These are phyloP conservation scores for Coemansia sp. DNA, from an alignment of 192 early-diverging fungal species.

Conservation along the genomic window DNA sequence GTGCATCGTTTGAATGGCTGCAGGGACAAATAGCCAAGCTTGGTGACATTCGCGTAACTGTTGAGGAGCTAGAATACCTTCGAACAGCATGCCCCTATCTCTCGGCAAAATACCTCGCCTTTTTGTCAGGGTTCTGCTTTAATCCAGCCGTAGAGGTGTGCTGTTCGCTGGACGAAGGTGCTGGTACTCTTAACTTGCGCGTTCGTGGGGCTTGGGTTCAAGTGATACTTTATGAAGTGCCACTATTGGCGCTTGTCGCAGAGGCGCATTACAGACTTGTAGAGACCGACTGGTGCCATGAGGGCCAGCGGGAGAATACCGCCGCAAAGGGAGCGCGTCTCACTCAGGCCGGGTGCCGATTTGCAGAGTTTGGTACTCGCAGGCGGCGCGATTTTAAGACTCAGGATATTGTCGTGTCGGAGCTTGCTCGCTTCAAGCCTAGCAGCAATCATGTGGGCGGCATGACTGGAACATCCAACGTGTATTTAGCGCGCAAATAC, in stretches of 20 bases:
- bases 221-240: constrained; percentile 74
- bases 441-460: constrained; percentile 13
- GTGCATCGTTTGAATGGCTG: constrained; percentile 46
- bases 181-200: constrained; percentile 39
- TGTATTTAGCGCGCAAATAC: constrained; percentile 59
- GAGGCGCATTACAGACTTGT: constrained; percentile 66
- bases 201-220: constrained; percentile 64
- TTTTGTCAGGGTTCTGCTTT: constrained; percentile 58
- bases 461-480: constrained; percentile 65
- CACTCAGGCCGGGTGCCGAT: constrained; percentile 55
- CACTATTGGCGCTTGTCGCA: constrained; percentile 62
- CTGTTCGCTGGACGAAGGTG: constrained; percentile 10
- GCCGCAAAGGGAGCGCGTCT: constrained; percentile 52
- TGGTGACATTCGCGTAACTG: constrained; percentile 1
- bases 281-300: constrained; percentile 66
- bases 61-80: constrained; percentile 46
- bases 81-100: constrained; percentile 52
- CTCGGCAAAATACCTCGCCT: constrained; percentile 55
- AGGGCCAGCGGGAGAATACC: constrained; percentile 56
- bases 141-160: constrained; percentile 8
- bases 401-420: constrained; percentile 58
- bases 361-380: constrained; percentile 78
- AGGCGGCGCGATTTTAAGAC: constrained; percentile 63
- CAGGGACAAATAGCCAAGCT: constrained; percentile 35
- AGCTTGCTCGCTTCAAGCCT: not conserved